Conservation (phyloP, 257 asterid species). For the Solanum acaule region DNA sequence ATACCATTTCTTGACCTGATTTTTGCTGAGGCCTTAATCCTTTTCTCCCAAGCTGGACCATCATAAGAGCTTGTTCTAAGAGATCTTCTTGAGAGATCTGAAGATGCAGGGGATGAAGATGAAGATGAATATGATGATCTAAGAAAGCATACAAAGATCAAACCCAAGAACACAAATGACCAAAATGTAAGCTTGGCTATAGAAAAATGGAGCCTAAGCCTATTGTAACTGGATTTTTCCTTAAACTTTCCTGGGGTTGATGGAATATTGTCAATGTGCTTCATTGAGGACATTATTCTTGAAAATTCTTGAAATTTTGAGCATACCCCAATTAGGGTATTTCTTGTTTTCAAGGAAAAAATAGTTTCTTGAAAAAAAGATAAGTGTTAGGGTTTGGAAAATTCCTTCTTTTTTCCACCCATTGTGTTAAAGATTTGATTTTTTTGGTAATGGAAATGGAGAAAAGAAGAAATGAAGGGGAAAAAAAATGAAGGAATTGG, state of each 20-base stretch:
- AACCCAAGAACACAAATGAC: conserved; percentile 34
- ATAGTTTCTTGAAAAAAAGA: conserved; percentile 1
- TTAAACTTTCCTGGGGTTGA: conserved; percentile 67
- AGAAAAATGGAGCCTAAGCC: conserved; percentile 32
- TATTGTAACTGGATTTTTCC: conserved; percentile 39
- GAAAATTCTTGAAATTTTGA: conserved; percentile 21
- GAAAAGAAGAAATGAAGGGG: conserved; percentile 5
- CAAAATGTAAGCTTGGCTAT: conserved; percentile 45
- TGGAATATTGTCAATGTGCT: conserved; percentile 75
- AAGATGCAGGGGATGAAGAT: conserved; percentile 17
- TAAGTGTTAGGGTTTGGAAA: conserved; percentile 13
- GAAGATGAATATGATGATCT: conserved; percentile 24
- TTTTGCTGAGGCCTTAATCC: conserved; percentile 36
- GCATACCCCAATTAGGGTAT: conserved; percentile 20
- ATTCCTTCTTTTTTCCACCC: conserved; percentile 13
- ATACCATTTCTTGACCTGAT: conserved; percentile 37
- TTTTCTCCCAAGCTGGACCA: conserved; percentile 30
- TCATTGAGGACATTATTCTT: conserved; percentile 40
- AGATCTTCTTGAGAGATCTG: conserved; percentile 51
- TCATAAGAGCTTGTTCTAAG: conserved; percentile 31
- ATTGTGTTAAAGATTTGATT: neutral
- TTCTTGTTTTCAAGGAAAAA: conserved; percentile 6
- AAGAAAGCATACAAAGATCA: conserved; percentile 39
- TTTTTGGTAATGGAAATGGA: conserved; percentile 3
- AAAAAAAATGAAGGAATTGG: neutral